phyloP scores from a whole-genome alignment of 768 basidiomycete species.

The Neoboletus magnificus region DNA sequence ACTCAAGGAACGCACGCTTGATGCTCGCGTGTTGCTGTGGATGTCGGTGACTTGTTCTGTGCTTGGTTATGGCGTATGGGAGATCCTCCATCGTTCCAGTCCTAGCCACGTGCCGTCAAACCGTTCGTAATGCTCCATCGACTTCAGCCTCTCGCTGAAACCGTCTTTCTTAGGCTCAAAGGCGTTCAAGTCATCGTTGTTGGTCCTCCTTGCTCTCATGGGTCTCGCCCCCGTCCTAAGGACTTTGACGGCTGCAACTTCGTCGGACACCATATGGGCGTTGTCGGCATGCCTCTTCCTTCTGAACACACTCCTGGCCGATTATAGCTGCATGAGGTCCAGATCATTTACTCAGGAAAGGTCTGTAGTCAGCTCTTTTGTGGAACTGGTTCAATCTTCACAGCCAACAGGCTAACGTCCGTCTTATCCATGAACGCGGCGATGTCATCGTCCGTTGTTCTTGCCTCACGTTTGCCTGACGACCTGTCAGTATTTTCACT shows the following conservation, averaged over 20 bases:
- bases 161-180: constrained; percentile 52
- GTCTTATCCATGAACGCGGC: constrained; percentile 89
- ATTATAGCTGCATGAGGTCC: constrained; percentile 59
- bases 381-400: constrained; percentile 21
- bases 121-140: constrained; percentile 22
- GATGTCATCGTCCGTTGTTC: constrained; percentile 87
- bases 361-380: constrained; percentile 36
- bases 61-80: constrained; percentile 62
- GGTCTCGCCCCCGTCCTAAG: constrained; percentile 87
- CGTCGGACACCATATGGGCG: constrained; percentile 97
- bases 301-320: constrained; percentile 78
- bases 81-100: constrained; percentile 44
- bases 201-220: constrained; percentile 86
- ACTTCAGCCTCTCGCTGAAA: constrained; percentile 9
- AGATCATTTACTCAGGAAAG: constrained; percentile 54
- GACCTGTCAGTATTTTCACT: constrained; percentile 88
- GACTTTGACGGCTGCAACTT: constrained; percentile 92
- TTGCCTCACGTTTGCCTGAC: constrained; percentile 83
- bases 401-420: constrained; percentile 61
- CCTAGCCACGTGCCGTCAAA: constrained; percentile 20
- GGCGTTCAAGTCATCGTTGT: constrained; percentile 72
- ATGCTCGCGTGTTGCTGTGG: constrained; percentile 69
- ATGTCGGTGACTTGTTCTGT: constrained; percentile 58
- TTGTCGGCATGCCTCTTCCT: constrained; percentile 81
- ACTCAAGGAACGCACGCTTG: constrained; percentile 59